Percentiles rank a stretch among this genome's conserved stretches.
Evolutionary conservation across 768 basidiomycete genomes (phyloP).

Genomic region (Leccinum ochraceum): DNA sequence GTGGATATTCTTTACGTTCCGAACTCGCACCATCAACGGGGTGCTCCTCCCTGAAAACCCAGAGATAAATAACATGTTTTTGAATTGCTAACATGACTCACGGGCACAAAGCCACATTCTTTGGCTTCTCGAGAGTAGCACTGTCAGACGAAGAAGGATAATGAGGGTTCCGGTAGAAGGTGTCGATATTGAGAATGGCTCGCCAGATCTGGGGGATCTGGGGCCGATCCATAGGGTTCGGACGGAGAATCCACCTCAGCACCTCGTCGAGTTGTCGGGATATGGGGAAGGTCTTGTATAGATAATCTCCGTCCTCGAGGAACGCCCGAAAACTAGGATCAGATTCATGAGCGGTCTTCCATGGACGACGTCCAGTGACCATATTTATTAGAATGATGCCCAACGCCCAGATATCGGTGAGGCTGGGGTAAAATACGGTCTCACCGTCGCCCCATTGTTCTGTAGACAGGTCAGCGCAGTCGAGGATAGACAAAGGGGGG

Average conservation of each 20-base stretch:
- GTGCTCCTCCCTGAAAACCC: not conserved
- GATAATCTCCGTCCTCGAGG: conserved; percentile 18
- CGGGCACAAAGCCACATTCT: not conserved
- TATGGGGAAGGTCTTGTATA: conserved; percentile 17
- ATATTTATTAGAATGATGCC: conserved; percentile 85
- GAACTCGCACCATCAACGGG: not conserved
- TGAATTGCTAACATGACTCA: not conserved
- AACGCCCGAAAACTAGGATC: conserved; percentile 16
- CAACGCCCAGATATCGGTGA: conserved; percentile 66
- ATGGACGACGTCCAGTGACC: conserved; percentile 51
- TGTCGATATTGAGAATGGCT: conserved; percentile 17
- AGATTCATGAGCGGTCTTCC: conserved; percentile 13
- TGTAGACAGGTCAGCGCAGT: conserved; percentile 5
- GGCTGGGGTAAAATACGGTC: conserved; percentile 32
- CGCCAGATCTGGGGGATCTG: conserved; percentile 21
- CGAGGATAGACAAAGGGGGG: not conserved
- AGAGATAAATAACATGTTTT: not conserved
- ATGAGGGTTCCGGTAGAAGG: conserved; percentile 13
- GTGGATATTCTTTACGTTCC: not conserved
- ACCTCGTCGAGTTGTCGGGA: conserved; percentile 13
- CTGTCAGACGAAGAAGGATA: not conserved
- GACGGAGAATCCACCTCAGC: conserved; percentile 21
- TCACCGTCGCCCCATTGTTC: conserved; percentile 58
- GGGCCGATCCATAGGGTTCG: conserved; percentile 15
- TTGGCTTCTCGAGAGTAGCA: not conserved